Evolutionary conservation across 2,329 filamentous ascomycete genomes (phyloP).

Genomic region (Alternaria consortialis): DNA sequence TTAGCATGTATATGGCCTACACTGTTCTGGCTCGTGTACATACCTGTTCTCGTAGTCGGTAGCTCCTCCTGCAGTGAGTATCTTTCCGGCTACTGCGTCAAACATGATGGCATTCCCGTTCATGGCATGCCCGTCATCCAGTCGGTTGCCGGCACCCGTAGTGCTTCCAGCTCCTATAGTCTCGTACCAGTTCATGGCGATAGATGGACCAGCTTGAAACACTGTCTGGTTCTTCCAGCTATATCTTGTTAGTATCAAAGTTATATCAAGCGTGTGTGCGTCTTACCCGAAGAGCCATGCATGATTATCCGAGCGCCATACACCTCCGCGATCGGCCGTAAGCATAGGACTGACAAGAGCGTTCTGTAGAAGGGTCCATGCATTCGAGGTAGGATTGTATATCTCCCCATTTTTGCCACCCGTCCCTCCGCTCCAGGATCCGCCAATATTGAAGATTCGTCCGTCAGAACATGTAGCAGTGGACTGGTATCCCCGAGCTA

Average conservation of each 20-base stretch:
- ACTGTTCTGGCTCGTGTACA: neutral
- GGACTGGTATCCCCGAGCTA: slow-evolving; percentile 68
- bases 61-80: slow-evolving; percentile 62
- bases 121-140: slow-evolving; percentile 62
- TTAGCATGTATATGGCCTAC: neutral
- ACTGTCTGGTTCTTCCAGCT: slow-evolving; percentile 58
- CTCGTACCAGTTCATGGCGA: slow-evolving; percentile 66
- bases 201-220: slow-evolving; percentile 66
- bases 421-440: slow-evolving; percentile 62
- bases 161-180: slow-evolving; percentile 56
- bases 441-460: slow-evolving; percentile 66
- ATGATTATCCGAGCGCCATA: slow-evolving; percentile 63
- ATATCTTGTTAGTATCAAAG: neutral
- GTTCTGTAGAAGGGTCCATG: slow-evolving; percentile 59
- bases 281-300: slow-evolving; percentile 59
- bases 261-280: neutral
- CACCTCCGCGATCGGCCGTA: slow-evolving; percentile 57
- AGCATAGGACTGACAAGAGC: slow-evolving; percentile 60
- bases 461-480: slow-evolving; percentile 62
- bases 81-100: slow-evolving; percentile 63
- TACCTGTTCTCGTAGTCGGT: slow-evolving; percentile 50
- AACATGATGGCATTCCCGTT: slow-evolving; percentile 66
- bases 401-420: slow-evolving; percentile 65
- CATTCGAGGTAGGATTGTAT: slow-evolving; percentile 53
- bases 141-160: slow-evolving; percentile 55